Conservation (phyloP, 106 monocot species). For the Dendrobium catenatum region DNA sequence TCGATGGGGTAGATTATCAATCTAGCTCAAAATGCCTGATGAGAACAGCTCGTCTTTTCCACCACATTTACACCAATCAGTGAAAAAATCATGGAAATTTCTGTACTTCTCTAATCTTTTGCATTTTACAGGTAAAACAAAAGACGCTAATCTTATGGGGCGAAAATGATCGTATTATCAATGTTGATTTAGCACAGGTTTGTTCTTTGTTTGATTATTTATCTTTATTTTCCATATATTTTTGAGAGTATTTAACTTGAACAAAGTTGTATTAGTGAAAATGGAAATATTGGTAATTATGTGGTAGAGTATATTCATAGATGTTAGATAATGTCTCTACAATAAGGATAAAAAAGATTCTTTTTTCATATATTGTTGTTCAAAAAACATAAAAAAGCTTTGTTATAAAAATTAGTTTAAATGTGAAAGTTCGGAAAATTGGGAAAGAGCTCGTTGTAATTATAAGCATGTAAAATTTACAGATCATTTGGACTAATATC, state of each 20-base stretch:
- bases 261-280: background rate
- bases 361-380: background rate
- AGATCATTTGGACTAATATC: no score
- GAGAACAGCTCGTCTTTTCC: no score
- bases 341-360: background rate
- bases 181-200: conserved; percentile 47
- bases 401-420: no score
- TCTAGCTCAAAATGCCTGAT: no score
- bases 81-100: no score
- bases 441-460: no score
- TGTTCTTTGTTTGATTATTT: conserved; percentile 15
- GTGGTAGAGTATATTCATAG: background rate
- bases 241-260: background rate
- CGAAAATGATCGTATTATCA: conserved; percentile 59
- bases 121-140: conserved; percentile 54
- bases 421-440: no score
- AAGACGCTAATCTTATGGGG: conserved; percentile 88
- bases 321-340: background rate
- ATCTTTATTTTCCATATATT: no score
- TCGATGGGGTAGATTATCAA: no score
- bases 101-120: background rate
- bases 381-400: background rate
- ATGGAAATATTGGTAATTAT: background rate
- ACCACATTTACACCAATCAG: no score
- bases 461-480: no score